phyloP scores from a whole-genome alignment of 108 stramenopile species.

The Skeletonema potamos region DNA sequence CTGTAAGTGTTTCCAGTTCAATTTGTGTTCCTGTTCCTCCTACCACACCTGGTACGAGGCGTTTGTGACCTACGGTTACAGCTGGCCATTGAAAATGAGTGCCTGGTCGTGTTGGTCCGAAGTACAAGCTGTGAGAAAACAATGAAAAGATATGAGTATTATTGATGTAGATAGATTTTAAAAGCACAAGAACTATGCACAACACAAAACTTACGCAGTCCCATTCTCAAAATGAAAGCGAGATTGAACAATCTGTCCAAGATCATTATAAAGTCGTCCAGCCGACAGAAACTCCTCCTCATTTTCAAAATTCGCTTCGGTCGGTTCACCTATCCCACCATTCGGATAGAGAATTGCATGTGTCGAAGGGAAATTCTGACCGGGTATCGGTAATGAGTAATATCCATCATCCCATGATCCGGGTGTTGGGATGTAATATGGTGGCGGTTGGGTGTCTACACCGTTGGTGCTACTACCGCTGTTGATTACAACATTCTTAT shows the following conservation, averaged over 20 bases:
- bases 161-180: not conserved
- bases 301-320: constrained; percentile 15
- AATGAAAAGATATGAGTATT: not conserved
- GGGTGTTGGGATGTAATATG: constrained; percentile 12
- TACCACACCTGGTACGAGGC: constrained; percentile 36
- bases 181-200: not conserved
- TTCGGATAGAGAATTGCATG: constrained; percentile 38
- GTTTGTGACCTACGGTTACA: constrained; percentile 42
- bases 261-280: constrained; percentile 44
- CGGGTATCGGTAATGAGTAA: constrained; percentile 30
- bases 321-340: constrained; percentile 35
- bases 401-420: constrained; percentile 39
- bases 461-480: not conserved
- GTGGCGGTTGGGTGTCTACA: not conserved
- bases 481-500: not conserved
- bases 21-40: constrained; percentile 43
- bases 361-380: constrained; percentile 30
- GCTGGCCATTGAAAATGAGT: constrained; percentile 60
- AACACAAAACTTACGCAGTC: constrained; percentile 15
- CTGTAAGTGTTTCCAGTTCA: constrained; percentile 41
- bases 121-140: constrained; percentile 13
- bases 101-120: constrained; percentile 30
- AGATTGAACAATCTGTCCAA: constrained; percentile 44
- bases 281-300: constrained; percentile 31
- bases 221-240: constrained; percentile 38